Base-by-base conservation (phyloP, 2,329 filamentous ascomycete genomes). In the Malbranchea cinnamomea region DNA sequence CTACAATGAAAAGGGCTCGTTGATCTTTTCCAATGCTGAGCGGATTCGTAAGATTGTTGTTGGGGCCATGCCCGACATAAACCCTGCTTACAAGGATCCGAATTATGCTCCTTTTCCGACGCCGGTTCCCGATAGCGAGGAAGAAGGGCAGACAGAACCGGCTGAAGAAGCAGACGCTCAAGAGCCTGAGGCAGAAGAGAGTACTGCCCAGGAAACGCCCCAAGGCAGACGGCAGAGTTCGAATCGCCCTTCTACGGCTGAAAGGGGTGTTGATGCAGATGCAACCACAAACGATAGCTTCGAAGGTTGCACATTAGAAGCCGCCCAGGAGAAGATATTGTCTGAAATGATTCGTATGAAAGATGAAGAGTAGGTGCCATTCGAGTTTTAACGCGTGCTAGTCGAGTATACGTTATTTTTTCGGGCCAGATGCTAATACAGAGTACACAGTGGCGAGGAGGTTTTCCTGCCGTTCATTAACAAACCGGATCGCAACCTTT, bases 31-130 rank as follows among this genome's bases (percentile, higher is more conserved):
- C 24, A 83, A 93, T 57, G 82, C 84, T 6, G 84, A 93, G 54
- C 73, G 82, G 28, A 70, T 93, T 26, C 70, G 84, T 26, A 93
- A 92, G 56, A 76, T 82, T 3, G 66, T 87, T 23, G 85, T 79
- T 50, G 87, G 85, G 46, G 83, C 74, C 52, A 92, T 92, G 83
- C 77, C 75, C 33, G 79, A 79, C 51, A 68, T 77, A 43, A 92
- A 93, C 44, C 83, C 84, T 9, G 81, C 80, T 10, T 92, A 92
- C 52, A 70, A 72, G 38, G 58, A 70, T 39, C 62, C 65, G 10
- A 63, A 67, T 26, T 89, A 91, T 46, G 66, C 70, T 36, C 77
- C 79, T 4, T 64, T 78, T 26, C 69, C 82, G 4, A 83, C 81
- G 1, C 79, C 82, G 0, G 62, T 85, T 10, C 77, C 77, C 1